phyloP scores from a whole-genome alignment of 2,329 filamentous ascomycete species.

The Annulohypoxylon truncatum region DNA sequence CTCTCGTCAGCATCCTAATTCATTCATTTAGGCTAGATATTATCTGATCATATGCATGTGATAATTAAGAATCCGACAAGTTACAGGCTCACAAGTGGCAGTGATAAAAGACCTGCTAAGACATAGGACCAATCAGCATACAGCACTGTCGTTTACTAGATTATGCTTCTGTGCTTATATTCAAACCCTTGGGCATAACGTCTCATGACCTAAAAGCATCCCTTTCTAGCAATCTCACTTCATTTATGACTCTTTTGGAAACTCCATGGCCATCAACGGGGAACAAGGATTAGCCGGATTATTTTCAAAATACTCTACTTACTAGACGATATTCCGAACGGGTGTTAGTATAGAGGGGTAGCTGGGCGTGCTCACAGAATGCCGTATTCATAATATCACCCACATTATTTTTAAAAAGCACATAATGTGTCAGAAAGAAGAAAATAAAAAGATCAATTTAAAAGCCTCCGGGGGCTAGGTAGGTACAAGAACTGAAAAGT shows the following conservation, averaged over 20 bases:
- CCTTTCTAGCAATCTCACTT: no score
- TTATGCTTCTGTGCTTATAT: neutral
- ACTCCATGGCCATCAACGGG: no score
- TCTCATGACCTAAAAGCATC: neutral
- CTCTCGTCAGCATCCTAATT: neutral
- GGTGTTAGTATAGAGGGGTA: neutral
- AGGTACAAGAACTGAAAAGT: conserved; percentile 21
- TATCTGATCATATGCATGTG: neutral
- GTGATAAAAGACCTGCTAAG: neutral
- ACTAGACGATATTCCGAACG: no score
- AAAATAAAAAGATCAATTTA: conserved; percentile 6
- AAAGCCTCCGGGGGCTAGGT: conserved; percentile 22
- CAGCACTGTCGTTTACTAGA: neutral
- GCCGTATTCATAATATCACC: neutral
- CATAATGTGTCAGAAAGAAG: neutral
- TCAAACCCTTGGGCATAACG: neutral
- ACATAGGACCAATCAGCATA: neutral
- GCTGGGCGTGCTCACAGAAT: neutral
- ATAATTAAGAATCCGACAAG: neutral
- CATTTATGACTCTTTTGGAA: no score
- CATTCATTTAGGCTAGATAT: neutral
- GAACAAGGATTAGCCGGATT: no score
- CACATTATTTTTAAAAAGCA: neutral
- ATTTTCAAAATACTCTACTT: no score
- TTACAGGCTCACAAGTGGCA: conserved; percentile 2